Conservation (phyloP, 176 grass and related monocot species). For the Triticum turgidum region DNA sequence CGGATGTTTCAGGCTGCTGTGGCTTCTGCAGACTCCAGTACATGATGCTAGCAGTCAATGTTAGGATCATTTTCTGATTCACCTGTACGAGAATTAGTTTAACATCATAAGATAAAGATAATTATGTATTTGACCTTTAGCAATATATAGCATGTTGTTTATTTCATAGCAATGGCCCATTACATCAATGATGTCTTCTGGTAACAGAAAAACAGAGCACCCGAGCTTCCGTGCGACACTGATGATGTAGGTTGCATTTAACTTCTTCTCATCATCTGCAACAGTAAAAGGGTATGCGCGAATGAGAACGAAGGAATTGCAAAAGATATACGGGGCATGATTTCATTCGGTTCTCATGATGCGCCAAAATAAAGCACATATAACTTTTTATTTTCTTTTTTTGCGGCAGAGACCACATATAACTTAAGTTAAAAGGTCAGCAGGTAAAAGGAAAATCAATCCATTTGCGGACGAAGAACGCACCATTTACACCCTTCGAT, state of each 20-base stretch:
- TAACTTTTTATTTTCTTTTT: not conserved
- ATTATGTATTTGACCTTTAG: not conserved
- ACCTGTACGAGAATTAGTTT: constrained; percentile 28
- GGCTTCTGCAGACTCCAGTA: constrained; percentile 70
- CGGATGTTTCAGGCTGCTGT: constrained; percentile 46
- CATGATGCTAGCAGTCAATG: constrained; percentile 85
- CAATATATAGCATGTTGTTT: not conserved
- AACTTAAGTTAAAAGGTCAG: not conserved
- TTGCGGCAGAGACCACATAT: too few relatives aligned
- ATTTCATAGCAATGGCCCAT: not conserved
- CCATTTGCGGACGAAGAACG: constrained; percentile 11
- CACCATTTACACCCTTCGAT: constrained; percentile 76
- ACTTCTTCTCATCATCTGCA: constrained; percentile 81
- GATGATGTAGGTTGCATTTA: constrained; percentile 98
- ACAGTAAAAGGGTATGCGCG: not conserved
- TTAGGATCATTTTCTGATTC: constrained; percentile 87
- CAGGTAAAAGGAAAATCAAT: not conserved
- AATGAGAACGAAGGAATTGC: not conserved
- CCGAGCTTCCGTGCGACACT: constrained; percentile 89
- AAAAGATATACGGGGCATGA: not conserved
- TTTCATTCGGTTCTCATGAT: not conserved
- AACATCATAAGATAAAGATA: not conserved
- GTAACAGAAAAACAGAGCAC: constrained; percentile 90
- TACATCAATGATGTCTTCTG: constrained; percentile 94
- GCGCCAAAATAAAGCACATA: not conserved